A percentile compares a stretch with the other conserved stretches of the same genome.
These are phyloP conservation scores for Dictyostelium intermedium DNA, from an alignment of 78 protist species.

Conservation along the genomic window DNA sequence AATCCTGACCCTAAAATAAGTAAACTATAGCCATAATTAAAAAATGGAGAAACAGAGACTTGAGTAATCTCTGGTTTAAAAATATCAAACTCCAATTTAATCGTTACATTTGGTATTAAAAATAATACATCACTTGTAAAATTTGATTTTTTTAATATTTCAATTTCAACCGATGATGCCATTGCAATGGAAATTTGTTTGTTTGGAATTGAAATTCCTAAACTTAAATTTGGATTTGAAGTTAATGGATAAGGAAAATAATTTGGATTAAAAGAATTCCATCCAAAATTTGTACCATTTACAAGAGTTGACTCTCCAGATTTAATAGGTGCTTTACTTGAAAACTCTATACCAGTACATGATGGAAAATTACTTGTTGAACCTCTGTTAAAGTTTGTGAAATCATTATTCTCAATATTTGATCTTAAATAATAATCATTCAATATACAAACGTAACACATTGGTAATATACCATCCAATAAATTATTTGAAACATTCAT, in stretches of 20 bases:
- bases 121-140: not conserved
- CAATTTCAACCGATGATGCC: not conserved
- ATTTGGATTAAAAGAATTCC: not conserved
- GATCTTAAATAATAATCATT: not conserved
- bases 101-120: not conserved
- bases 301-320: not conserved
- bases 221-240: not conserved
- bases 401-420: not conserved
- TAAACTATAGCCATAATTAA: not conserved
- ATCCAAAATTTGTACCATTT: conserved; percentile 6
- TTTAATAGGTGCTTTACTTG: not conserved
- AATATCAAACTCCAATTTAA: not conserved
- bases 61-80: not conserved
- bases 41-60: not conserved
- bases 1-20: not conserved
- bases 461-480: not conserved
- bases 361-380: not conserved
- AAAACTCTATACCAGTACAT: not conserved
- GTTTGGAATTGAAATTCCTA: not conserved
- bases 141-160: not conserved
- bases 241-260: not conserved
- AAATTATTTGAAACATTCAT: not conserved
- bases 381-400: not conserved
- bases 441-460: not conserved
- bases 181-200: not conserved